Base-by-base conservation (phyloP, 176 grass and related monocot species). In the Puya raimondii region DNA sequence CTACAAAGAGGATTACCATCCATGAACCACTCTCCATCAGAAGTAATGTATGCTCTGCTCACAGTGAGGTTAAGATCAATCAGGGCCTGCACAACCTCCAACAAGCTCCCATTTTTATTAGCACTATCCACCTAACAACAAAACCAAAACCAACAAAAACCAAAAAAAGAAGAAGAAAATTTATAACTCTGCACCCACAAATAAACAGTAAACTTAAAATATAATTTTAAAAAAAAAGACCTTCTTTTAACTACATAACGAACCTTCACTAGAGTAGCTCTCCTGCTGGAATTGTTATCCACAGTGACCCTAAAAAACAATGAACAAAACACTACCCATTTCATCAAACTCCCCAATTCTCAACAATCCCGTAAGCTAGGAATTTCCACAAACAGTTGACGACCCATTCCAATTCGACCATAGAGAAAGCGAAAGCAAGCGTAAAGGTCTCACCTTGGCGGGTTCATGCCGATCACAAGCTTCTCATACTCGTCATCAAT, bases 401-500 rank as follows among this genome's bases (percentile, higher is more conserved):
- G 61, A 56, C 26, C 2, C 23, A 67, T 12, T 16, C 29, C 64
- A 3, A 27, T 29, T 21, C 18, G 18, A 17, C 65, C 12, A 51
- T 2, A 10, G 50, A 22, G 50, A 68, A 17, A 72, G 26, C n/a
- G 10, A 53, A 72, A 61, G 21, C 13, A 33, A 33, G 1, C 50
- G 27, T 49, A 74, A 3, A 17, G 18, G 11, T 66, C 26, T 70
- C 47, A 85, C 82, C 82, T 85, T 80, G 82, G 82, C 33, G 82
- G 77, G 67, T 85, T 85, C 82, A 85, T 64, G 68, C 77, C 65
- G 71, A 76, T 85, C 61, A 85, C 77, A 58, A 85, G 64, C 71
- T 85, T 85, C 61, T 75, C 82, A 85, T 85, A 85, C 72, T 85
- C 82, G 67, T 85, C 82, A 68, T 85, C 77, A 76, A 79, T 53